Evolutionary conservation across 305 asterid species (phyloP), one percentile per base, ranked within the genome.

Genomic region (Rubia peregrina): DNA sequence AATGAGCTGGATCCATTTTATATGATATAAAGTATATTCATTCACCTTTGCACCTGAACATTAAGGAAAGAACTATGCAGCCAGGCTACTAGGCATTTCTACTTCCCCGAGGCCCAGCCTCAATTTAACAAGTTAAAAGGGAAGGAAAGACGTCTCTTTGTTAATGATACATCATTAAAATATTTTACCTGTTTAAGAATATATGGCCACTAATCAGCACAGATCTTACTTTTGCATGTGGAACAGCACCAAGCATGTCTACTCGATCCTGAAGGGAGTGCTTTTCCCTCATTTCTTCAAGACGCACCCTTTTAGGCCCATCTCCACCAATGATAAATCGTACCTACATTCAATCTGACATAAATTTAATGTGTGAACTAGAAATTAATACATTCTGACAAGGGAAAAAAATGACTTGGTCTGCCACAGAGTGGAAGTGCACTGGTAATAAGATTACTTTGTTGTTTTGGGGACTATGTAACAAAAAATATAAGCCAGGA

Each of bases 211-310:
- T 80, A 77, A 91, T 83, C 82, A 95, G 73, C 67, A 95, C 90
- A 17, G 99, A 91, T 72, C 79, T 96, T 42, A 95, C 99, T 90
- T 90, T 87, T 78, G 97, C 89, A 85, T 95, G 99, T 49, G 97
- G 99, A 62, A 95, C 94, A 63, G 97, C 99, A 73, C 99, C 98
- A 81, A 95, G 76, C 99, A 95, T 91, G 65, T 91, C 98, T 46
- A 91, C 98, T 74, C 95, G 92, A 75, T 95, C 98, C 83, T 95
- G 99, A 77, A 95, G 94, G 80, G 91, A 87, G 85, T 95, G 97
- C 19, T 91, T 95, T 75, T 95, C 99, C 80, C 99, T 85, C 99
- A 95, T 95, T 85, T 95, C 97, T 81, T 95, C 99, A 79, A 95
- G 73, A 46, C 95, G 85, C 72, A 95, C 99, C 85, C 98, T 86